Percentiles rank a stretch among this genome's conserved stretches.
Conservation (phyloP, 2,329 filamentous ascomycete genomes). For the Pseudogymnoascus sp. region DNA sequence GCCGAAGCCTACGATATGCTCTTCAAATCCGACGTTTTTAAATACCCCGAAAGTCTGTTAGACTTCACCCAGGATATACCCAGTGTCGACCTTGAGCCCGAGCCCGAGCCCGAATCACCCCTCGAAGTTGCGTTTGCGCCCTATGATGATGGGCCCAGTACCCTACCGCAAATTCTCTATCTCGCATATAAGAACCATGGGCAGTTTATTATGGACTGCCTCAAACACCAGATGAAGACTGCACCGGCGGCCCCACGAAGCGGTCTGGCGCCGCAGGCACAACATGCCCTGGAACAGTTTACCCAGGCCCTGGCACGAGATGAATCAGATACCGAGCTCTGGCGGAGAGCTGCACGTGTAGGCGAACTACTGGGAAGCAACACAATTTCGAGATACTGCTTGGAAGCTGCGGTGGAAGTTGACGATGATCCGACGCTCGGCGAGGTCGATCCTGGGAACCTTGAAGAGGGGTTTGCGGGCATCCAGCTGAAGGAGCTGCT, state of each 20-base stretch:
- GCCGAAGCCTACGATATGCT: conserved; percentile 73
- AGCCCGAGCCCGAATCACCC: conserved; percentile 40
- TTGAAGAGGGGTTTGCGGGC: conserved; percentile 56
- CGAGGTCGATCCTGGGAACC: conserved; percentile 54
- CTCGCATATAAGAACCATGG: conserved; percentile 93
- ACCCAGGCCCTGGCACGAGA: conserved; percentile 54
- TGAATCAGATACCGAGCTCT: conserved; percentile 59
- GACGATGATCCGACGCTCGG: conserved; percentile 58
- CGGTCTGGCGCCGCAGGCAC: conserved; percentile 25
- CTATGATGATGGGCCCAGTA: conserved; percentile 68
- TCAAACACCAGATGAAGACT: conserved; percentile 45
- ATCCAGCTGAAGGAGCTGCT: conserved; percentile 53
- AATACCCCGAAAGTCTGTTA: conserved; percentile 76
- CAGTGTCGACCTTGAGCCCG: conserved; percentile 31
- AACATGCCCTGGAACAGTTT: conserved; percentile 47
- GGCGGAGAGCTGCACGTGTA: conserved; percentile 52
- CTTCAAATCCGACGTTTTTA: conserved; percentile 89
- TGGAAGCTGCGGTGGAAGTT: conserved; percentile 59
- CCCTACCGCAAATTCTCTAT: conserved; percentile 81
- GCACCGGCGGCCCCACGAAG: conserved; percentile 28
- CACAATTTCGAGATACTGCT: conserved; percentile 52
- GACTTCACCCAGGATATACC: conserved; percentile 55
- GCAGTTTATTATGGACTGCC: conserved; percentile 76
- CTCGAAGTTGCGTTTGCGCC: conserved; percentile 48
- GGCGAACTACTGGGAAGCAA: conserved; percentile 50